Evolutionary conservation across 2,329 filamentous ascomycete species (phyloP), one percentile per base, ranked within the genome.

Genomic region (Sclerotinia sclerotiorum): DNA sequence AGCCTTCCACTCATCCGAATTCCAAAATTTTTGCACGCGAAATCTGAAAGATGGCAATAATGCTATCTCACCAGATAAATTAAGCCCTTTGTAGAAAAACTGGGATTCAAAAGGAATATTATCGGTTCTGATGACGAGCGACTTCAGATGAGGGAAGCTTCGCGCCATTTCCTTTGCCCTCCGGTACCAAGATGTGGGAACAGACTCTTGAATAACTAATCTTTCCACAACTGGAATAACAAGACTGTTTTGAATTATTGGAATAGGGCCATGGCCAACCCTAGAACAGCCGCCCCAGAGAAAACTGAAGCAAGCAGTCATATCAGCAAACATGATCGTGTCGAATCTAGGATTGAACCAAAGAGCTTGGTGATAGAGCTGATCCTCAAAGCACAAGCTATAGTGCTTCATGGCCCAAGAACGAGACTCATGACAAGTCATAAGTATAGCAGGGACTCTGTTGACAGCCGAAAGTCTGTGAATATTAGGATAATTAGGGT

Each of bases 171-270:
- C 17, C 5, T 2, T 13, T 1, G 10, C 39, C 4, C 2, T 0
- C 1, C 0, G 0, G 8, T 5, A 60, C 2, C 0, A 0, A 21
- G 2, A 13, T 2, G 2, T 4, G 1, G 2, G 8, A 46, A 29
- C 1, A 10, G 39, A 15, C 0, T 1, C 24, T 24, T 15, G 24
- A 19, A 60, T 7, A 8, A n/a, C 24, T 2, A 46, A 4, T 29
- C 56, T 46, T 10, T 60, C 56, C 56, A 60, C 56, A 6, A 46
- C 17, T 46, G 39, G 56, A 8, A 60, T 60, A 13, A 13, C 21
- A 29, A 27, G 13, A 17, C 10, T 29, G 10, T 46, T 21, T 7
- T 2, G 17, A 1, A 58, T 21, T 10, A 13, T 17, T 24, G 10
- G 17, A 29, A 1, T 5, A 13, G 5, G 7, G 0, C 7, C 8